These are phyloP conservation scores for Suillus weaverae DNA, from an alignment of 768 basidiomycete species.

Conservation along the genomic window DNA sequence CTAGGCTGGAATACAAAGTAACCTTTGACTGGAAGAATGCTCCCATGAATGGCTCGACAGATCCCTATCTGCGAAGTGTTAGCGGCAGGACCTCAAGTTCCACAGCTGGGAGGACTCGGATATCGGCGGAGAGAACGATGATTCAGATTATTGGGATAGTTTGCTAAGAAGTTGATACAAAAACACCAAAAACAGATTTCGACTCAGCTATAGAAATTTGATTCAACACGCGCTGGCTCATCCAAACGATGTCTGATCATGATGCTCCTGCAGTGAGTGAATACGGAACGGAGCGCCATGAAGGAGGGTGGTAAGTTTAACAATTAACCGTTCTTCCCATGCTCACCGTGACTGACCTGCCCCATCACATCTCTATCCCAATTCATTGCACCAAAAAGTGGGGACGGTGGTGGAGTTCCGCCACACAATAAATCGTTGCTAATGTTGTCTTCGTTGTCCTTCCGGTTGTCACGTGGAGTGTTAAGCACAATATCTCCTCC, in stretches of 20 bases:
- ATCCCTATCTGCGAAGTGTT: not conserved
- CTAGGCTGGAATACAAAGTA: not conserved
- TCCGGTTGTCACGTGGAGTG: slow-evolving; percentile 41
- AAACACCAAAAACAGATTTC: not conserved
- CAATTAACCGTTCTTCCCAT: not conserved
- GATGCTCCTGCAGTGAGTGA: not conserved
- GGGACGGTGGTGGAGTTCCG: not conserved
- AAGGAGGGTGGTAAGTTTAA: not conserved
- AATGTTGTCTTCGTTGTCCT: slow-evolving; percentile 14
- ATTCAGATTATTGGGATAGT: not conserved
- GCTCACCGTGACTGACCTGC: not conserved
- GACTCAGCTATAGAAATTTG: not conserved
- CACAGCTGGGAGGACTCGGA: not conserved
- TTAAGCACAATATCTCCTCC: slow-evolving; percentile 48
- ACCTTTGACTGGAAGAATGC: not conserved
- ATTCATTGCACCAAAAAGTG: not conserved
- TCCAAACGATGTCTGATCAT: not conserved
- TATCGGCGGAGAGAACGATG: not conserved
- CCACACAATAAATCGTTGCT: not conserved
- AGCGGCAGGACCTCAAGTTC: not conserved
- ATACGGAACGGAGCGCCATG: not conserved
- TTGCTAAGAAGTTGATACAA: not conserved
- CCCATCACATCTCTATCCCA: not conserved
- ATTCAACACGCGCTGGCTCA: not conserved
- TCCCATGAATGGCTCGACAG: not conserved